Conservation (phyloP, 345 rosid species). For the Barbarea vulgaris region DNA sequence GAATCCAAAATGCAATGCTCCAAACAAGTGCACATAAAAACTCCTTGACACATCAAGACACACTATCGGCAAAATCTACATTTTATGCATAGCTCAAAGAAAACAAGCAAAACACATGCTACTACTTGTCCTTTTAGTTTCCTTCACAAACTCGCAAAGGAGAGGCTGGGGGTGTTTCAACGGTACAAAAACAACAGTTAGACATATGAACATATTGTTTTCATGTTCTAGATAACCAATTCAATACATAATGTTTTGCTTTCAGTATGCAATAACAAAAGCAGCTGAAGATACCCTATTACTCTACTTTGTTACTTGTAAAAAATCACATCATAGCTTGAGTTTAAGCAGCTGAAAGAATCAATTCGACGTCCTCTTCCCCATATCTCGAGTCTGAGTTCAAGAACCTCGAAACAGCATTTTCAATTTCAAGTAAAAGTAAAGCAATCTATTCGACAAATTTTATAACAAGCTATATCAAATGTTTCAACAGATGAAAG, state of each 20-base stretch:
- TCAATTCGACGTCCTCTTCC: background rate
- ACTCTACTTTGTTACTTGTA: background rate
- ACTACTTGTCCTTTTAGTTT: background rate
- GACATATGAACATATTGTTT: background rate
- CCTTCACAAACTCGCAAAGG: background rate
- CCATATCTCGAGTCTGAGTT: background rate
- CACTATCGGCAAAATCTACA: background rate
- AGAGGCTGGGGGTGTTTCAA: background rate
- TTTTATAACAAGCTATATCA: background rate
- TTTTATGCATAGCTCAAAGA: conserved; percentile 5
- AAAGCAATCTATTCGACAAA: background rate
- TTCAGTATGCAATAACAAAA: background rate
- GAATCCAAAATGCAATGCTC: background rate
- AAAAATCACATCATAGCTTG: background rate
- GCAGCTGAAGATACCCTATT: background rate
- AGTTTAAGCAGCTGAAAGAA: background rate
- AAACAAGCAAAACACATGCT: background rate
- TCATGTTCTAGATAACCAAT: background rate
- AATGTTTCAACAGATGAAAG: background rate
- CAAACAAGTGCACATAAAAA: background rate
- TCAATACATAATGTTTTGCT: background rate
- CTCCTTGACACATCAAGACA: background rate
- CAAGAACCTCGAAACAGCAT: background rate
- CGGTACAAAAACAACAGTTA: background rate
- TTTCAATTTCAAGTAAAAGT: background rate